These are phyloP conservation scores for Quercus engelmannii DNA, from an alignment of 306 rosid species.

Conservation along the genomic window DNA sequence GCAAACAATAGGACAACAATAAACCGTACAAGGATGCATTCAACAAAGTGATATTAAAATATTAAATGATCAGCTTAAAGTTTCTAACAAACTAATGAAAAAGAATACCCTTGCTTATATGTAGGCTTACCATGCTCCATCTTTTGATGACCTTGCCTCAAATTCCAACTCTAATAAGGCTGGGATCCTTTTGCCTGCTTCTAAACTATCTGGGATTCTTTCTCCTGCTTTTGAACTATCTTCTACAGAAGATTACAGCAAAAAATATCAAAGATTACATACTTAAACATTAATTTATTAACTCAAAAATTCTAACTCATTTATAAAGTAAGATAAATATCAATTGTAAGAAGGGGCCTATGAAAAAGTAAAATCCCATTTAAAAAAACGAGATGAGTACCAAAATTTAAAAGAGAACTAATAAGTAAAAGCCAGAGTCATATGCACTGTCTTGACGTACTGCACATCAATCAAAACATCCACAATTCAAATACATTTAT, in stretches of 20 bases:
- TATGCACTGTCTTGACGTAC: background rate
- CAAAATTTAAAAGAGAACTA: background rate
- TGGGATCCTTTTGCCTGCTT: constrained; percentile 42
- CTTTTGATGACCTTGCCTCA: constrained; percentile 91
- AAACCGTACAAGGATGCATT: background rate
- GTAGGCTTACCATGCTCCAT: constrained; percentile 82
- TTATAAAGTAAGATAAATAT: background rate
- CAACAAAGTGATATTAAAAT: background rate
- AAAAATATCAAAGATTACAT: constrained; percentile 6
- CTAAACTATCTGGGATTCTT: constrained; percentile 12
- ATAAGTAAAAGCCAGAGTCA: background rate
- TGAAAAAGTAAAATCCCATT: background rate
- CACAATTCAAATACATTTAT: background rate
- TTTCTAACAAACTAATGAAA: background rate
- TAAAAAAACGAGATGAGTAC: background rate
- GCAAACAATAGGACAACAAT: background rate
- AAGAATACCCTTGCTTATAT: constrained; percentile 2
- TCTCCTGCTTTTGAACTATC: constrained; percentile 39
- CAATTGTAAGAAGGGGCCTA: background rate
- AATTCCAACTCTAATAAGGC: constrained; percentile 75
- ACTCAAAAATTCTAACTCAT: constrained; percentile 2
- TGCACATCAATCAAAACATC: background rate
- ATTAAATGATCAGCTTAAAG: background rate
- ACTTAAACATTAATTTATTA: background rate
- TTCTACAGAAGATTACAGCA: constrained; percentile 14